Base-by-base conservation (phyloP, 257 asterid genomes). In the Solanum microdontum region DNA sequence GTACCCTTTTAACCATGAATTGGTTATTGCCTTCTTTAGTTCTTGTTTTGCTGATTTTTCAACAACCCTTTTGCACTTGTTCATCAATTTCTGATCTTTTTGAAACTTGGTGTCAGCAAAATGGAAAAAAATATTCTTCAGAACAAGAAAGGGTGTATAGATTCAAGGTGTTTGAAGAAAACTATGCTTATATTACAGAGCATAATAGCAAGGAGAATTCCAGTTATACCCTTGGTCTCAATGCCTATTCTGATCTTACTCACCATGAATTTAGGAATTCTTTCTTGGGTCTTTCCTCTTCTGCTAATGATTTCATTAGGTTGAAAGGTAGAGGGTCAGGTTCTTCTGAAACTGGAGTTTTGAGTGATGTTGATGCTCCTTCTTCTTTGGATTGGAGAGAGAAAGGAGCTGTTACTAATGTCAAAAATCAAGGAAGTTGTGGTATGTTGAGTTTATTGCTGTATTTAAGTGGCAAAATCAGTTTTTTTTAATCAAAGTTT, bases 191-290 rank as follows among this genome's bases (percentile, higher is more conserved):
- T 80, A 94, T 96, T 11, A 79, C 55, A 37, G 86, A 60, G 48
- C 98, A 95, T 85, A 96, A 97, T 48, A 12, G 89, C 5, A 88
- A 84, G 87, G 89, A 89, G 19, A 90, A 96, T 95, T 92, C 91
- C 75, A 90, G 93, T 23, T 96, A 93, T 91, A 92, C 94, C 3
- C 94, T 97, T 5, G 87, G 94, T 76, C 93, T 97, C 24, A 97
- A 97, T 79, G 98, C 93, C 62, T 97, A 92, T 77, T 98, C 99
- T 86, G 99, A 96, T 94, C 98, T 97, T 89, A 96, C 97, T 24
- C 94, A 90, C 75, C 93, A 91, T 37, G 99, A 97, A 89, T 97
- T 97, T 43, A 95, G 88, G 94, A 93, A 94, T 24, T 90, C 88
- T 37, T 93, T 91, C 89, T 89, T 97, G 92, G 98, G 99, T 39